Conservation (phyloP, 208 protist genomes). For the Wallacemonas sp. region DNA sequence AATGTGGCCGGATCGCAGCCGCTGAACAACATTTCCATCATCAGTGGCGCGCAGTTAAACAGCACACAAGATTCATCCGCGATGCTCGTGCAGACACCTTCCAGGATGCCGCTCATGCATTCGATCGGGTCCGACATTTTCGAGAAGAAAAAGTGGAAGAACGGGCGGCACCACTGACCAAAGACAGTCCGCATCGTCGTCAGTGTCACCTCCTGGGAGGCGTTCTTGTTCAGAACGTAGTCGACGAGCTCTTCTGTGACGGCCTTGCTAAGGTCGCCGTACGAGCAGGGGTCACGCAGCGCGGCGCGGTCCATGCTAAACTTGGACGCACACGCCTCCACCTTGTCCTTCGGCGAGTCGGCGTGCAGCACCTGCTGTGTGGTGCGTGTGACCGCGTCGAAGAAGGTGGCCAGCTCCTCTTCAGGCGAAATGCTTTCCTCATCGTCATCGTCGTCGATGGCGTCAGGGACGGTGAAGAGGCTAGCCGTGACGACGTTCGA, state of each 20-base stretch:
- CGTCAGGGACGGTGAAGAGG: slow-evolving; percentile 57
- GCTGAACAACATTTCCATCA: slow-evolving; percentile 75
- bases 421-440: slow-evolving; percentile 17
- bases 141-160: slow-evolving; percentile 59
- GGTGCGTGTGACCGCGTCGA: not conserved
- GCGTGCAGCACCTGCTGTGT: slow-evolving; percentile 1
- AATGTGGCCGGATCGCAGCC: slow-evolving; percentile 70
- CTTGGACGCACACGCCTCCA: slow-evolving; percentile 6
- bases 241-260: slow-evolving; percentile 75
- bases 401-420: slow-evolving; percentile 9
- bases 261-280: slow-evolving; percentile 63
- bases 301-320: slow-evolving; percentile 9
- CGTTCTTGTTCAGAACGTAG: slow-evolving; percentile 34
- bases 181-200: slow-evolving; percentile 41
- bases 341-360: slow-evolving; percentile 8
- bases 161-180: slow-evolving; percentile 60
- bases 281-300: slow-evolving; percentile 10
- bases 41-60: slow-evolving; percentile 36
- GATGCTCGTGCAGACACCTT: slow-evolving; percentile 60
- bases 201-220: not conserved
- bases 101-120: slow-evolving; percentile 71
- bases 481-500: slow-evolving; percentile 35
- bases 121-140: slow-evolving; percentile 27
- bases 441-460: slow-evolving; percentile 40
- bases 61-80: slow-evolving; percentile 40